These are phyloP conservation scores for Brassica rapa DNA, from an alignment of 345 rosid genomes.

Conservation along the genomic window DNA sequence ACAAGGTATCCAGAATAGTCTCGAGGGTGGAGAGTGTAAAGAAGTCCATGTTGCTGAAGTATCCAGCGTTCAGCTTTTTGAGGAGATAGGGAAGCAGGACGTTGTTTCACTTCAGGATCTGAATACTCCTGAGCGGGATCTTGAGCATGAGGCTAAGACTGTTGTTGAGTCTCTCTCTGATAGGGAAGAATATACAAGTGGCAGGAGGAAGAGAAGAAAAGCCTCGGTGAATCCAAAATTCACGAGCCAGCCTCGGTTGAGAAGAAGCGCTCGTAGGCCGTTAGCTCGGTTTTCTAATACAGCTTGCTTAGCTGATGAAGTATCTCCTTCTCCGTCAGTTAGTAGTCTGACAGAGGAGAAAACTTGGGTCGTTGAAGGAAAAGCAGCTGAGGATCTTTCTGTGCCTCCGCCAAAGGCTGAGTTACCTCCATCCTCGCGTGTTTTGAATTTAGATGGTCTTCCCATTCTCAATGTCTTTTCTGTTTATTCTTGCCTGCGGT, in stretches of 20 bases:
- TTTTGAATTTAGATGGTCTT: slow-evolving; percentile 64
- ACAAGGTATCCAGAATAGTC: no score
- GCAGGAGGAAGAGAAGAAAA: slow-evolving; percentile 61
- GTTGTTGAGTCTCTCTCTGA: slow-evolving; percentile 46
- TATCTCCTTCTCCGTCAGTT: slow-evolving; percentile 55
- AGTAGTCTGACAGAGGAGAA: slow-evolving; percentile 65
- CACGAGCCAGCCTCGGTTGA: slow-evolving; percentile 53
- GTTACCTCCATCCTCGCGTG: slow-evolving; percentile 73
- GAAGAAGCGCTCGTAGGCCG: slow-evolving; percentile 86
- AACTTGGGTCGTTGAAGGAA: slow-evolving; percentile 27
- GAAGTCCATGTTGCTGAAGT: slow-evolving; percentile 52
- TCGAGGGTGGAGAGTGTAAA: slow-evolving; percentile 26
- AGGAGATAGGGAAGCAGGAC: slow-evolving; percentile 40
- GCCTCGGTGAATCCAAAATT: slow-evolving; percentile 35
- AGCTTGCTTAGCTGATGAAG: slow-evolving; percentile 36
- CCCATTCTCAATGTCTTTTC: slow-evolving; percentile 65
- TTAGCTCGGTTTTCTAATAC: slow-evolving; percentile 45
- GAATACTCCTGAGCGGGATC: slow-evolving; percentile 32
- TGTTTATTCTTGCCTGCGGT: slow-evolving; percentile 78
- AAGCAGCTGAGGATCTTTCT: slow-evolving; percentile 46
- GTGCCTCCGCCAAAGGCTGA: slow-evolving; percentile 60
- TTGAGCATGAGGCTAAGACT: slow-evolving; percentile 29
- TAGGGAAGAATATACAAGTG: slow-evolving; percentile 41
- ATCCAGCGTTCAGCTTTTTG: slow-evolving; percentile 37
- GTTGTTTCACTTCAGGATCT: slow-evolving; percentile 25